Conservation (phyloP, 345 rosid genomes). For the Trapa incisa region DNA sequence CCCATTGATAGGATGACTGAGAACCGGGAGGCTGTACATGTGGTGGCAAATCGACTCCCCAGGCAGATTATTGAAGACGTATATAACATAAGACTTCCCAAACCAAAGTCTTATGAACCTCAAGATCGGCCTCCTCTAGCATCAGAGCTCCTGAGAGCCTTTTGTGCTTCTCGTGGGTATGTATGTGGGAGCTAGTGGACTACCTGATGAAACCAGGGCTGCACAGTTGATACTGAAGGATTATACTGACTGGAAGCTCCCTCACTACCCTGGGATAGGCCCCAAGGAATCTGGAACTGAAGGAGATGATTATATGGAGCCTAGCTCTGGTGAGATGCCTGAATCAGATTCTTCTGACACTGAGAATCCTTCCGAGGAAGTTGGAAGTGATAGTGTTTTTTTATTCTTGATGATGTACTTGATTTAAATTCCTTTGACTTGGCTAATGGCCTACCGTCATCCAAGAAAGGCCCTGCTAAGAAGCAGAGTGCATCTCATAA, state of each 20-base stretch:
- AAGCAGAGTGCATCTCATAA: conserved; percentile 45
- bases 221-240: conserved; percentile 81
- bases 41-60: conserved; percentile 69
- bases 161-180: conserved; percentile 72
- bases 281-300: conserved; percentile 22
- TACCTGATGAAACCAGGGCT: conserved; percentile 87
- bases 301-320: conserved; percentile 14
- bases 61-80: conserved; percentile 51
- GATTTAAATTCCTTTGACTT: conserved; percentile 66
- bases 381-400: conserved; percentile 17
- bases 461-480: conserved; percentile 32
- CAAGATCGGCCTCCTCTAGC: conserved; percentile 73
- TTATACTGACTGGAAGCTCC: conserved; percentile 68
- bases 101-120: conserved; percentile 73
- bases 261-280: conserved; percentile 52
- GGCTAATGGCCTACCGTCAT: conserved; percentile 42
- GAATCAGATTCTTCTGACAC: conserved; percentile 35
- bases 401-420: conserved; percentile 40
- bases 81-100: conserved; percentile 65
- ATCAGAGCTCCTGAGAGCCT: conserved; percentile 53
- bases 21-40: conserved; percentile 79
- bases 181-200: conserved; percentile 78
- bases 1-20: conserved; percentile 88
- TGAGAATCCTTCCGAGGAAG: conserved; percentile 17
- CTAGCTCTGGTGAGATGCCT: conserved; percentile 14